Conservation (phyloP, 2,329 filamentous ascomycete species). For the Ophiostoma sp. region DNA sequence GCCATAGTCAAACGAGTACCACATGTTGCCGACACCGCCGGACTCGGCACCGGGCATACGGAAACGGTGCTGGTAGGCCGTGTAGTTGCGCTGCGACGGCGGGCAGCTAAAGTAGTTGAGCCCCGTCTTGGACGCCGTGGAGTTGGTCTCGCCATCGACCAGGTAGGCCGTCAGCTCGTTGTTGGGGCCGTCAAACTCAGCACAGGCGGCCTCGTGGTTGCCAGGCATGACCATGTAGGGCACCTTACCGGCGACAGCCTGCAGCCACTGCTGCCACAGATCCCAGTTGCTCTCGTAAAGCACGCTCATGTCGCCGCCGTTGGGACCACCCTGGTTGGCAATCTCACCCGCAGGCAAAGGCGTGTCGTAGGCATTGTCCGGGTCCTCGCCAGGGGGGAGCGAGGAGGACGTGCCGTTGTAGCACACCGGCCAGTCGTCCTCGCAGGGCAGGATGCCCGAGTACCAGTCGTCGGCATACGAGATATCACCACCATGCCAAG, state of each 20-base stretch:
- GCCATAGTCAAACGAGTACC: constrained; percentile 57
- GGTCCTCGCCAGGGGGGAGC: constrained; percentile 43
- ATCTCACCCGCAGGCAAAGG: constrained; percentile 48
- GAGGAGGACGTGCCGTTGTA: constrained; percentile 50
- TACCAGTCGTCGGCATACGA: constrained; percentile 41
- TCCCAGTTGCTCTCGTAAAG: constrained; percentile 55
- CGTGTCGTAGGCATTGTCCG: constrained; percentile 42
- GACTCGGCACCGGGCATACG: constrained; percentile 51
- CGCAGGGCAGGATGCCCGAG: constrained; percentile 50
- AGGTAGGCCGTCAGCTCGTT: constrained; percentile 50
- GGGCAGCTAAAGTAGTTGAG: constrained; percentile 55
- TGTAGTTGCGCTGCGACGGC: constrained; percentile 53
- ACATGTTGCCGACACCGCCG: constrained; percentile 50
- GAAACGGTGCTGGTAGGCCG: constrained; percentile 53
- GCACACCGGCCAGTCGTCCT: constrained; percentile 50
- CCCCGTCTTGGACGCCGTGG: constrained; percentile 39
- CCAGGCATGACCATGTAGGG: constrained; percentile 53
- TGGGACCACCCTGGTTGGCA: constrained; percentile 47
- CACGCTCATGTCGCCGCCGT: constrained; percentile 50
- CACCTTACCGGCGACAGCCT: constrained; percentile 43
- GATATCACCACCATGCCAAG: constrained; percentile 55
- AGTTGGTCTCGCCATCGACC: constrained; percentile 46
- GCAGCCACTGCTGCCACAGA: constrained; percentile 53
- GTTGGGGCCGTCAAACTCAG: constrained; percentile 49
- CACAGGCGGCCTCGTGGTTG: constrained; percentile 52